Evolutionary conservation across 73 alveolate genomes (phyloP).

Genomic region (Paraurostyla sp.): DNA sequence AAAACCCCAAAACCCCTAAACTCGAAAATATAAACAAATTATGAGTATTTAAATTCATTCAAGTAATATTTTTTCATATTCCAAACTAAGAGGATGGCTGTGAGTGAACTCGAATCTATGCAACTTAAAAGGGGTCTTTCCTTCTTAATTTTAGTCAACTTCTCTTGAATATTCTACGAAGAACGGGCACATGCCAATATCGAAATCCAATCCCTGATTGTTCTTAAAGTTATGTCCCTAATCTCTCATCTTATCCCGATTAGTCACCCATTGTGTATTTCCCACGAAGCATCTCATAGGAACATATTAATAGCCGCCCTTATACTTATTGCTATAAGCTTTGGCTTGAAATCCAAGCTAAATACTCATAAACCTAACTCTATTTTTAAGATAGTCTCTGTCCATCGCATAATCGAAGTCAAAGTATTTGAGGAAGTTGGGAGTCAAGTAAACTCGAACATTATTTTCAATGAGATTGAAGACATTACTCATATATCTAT

Average conservation of each 20-base stretch:
- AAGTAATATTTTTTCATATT: neutral
- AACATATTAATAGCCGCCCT: neutral
- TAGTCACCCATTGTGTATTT: neutral
- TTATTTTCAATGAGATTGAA: neutral
- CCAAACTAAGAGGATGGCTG: conserved; percentile 40
- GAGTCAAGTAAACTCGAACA: neutral
- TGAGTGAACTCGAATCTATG: conserved; percentile 25
- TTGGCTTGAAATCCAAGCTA: conserved; percentile 7
- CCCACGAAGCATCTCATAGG: conserved; percentile 35
- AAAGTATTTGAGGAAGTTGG: neutral
- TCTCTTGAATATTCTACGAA: conserved; percentile 19
- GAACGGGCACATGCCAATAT: neutral
- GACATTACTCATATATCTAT: conserved; percentile 39
- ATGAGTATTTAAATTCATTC: neutral
- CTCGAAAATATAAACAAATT: no score
- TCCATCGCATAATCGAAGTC: conserved; percentile 20
- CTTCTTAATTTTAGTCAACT: neutral
- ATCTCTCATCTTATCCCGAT: neutral
- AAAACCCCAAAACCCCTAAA: no score
- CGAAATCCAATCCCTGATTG: neutral
- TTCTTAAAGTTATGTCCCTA: neutral
- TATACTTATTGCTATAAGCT: neutral
- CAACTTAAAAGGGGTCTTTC: neutral
- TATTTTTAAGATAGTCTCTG: neutral
- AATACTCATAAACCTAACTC: conserved; percentile 31